Percentiles rank a stretch among this genome's conserved stretches.
Evolutionary conservation across 163 green algal genomes (phyloP).

Genomic region (Scenedesmus sp.): DNA sequence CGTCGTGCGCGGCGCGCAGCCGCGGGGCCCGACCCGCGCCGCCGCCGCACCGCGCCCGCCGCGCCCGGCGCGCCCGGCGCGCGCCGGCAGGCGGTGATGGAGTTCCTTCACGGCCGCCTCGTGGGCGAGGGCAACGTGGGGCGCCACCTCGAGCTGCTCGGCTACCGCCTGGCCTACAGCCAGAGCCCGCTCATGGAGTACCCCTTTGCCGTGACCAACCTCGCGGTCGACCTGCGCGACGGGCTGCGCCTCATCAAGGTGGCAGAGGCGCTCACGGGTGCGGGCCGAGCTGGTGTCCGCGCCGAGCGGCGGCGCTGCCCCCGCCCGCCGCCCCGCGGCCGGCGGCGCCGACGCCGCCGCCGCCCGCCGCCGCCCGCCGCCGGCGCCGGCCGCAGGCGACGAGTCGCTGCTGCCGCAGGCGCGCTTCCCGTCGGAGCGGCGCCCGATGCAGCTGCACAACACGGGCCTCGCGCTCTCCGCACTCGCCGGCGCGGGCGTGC

Average conservation of each 20-base stretch:
- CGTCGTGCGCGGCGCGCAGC: no score
- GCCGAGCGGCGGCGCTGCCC: no score
- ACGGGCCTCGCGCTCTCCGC: slow-evolving; percentile 61
- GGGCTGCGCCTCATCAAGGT: slow-evolving; percentile 85
- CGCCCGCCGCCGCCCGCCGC: no score
- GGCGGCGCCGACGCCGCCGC: no score
- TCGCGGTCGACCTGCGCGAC: slow-evolving; percentile 84
- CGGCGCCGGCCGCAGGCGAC: slow-evolving; percentile 38
- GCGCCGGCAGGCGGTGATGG: slow-evolving; percentile 56
- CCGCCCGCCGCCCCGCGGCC: no score
- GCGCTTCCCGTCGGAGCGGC: slow-evolving; percentile 59
- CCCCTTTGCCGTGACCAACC: slow-evolving; percentile 72
- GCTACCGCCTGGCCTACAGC: slow-evolving; percentile 70
- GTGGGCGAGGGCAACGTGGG: slow-evolving; percentile 74
- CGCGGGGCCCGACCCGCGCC: no score
- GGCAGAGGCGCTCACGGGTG: slow-evolving; percentile 76
- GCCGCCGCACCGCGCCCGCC: no score
- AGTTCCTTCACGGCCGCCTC: slow-evolving; percentile 65
- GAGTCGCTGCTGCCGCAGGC: slow-evolving; percentile 39
- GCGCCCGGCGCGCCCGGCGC: no score
- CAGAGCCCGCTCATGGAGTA: slow-evolving; percentile 77
- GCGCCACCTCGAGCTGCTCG: slow-evolving; percentile 71
- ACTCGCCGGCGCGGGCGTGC: slow-evolving; percentile 48
- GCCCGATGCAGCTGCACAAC: slow-evolving; percentile 68
- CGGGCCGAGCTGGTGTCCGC: background rate